phyloP scores from a whole-genome alignment of 441 rosid species.

The Gossypium lobatum region DNA sequence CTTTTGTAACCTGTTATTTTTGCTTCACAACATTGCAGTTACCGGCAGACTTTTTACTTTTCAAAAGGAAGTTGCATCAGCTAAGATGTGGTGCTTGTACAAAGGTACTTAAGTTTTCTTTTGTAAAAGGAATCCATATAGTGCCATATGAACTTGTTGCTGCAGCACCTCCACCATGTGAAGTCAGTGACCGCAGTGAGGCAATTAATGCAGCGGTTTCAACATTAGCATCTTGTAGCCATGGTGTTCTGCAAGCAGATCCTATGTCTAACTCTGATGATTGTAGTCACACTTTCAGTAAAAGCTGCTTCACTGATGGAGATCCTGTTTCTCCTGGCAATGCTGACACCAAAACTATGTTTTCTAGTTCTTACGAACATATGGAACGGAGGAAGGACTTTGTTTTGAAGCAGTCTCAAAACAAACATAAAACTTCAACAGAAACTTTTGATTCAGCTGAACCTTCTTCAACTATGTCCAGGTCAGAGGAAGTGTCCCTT shows the following conservation, averaged over 20 bases:
- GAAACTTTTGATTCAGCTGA: slow-evolving; percentile 26
- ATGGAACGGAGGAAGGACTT: slow-evolving; percentile 20
- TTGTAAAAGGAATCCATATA: slow-evolving; percentile 36
- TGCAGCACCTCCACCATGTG: slow-evolving; percentile 31
- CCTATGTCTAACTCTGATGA: slow-evolving; percentile 39
- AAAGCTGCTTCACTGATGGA: slow-evolving; percentile 34
- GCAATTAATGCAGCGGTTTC: slow-evolving; percentile 21
- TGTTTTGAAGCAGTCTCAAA: slow-evolving; percentile 21
- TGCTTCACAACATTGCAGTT: slow-evolving; percentile 61
- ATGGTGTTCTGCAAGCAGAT: slow-evolving; percentile 25
- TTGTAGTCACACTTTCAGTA: slow-evolving; percentile 27
- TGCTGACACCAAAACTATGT: slow-evolving; percentile 18
- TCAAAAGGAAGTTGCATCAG: slow-evolving; percentile 44
- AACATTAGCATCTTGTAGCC: slow-evolving; percentile 31
- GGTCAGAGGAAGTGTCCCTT: slow-evolving; percentile 24
- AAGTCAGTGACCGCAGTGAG: slow-evolving; percentile 28
- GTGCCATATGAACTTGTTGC: slow-evolving; percentile 38
- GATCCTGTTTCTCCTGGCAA: slow-evolving; percentile 20
- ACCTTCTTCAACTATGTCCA: slow-evolving; percentile 22
- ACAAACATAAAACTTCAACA: slow-evolving; percentile 25
- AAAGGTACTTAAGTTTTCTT: slow-evolving; percentile 53
- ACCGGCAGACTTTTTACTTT: slow-evolving; percentile 66
- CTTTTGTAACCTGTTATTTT: slow-evolving; percentile 53
- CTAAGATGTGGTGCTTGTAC: slow-evolving; percentile 81
- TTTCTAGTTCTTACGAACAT: slow-evolving; percentile 10